Evolutionary conservation across 2,329 filamentous ascomycete species (phyloP).

Genomic region (Coniella lustricola): DNA sequence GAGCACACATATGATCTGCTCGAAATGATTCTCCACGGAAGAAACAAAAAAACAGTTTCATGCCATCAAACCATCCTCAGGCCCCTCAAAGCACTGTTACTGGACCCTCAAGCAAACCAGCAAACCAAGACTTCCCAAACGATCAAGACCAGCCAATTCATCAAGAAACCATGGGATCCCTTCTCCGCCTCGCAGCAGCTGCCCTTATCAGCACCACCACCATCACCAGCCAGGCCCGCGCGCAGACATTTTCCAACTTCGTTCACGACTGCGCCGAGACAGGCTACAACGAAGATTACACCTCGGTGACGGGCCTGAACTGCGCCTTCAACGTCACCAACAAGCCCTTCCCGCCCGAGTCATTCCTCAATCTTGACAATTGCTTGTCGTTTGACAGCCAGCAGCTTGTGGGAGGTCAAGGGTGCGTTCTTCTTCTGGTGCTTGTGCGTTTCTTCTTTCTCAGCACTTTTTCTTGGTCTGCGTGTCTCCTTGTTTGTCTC

Average conservation of each 20-base stretch:
- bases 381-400: constrained; percentile 7
- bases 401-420: constrained; percentile 6
- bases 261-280: constrained; percentile 3
- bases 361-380: constrained; percentile 4
- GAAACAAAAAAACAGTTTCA: too few relatives aligned
- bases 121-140: too few relatives aligned
- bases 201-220: background rate
- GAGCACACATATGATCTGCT: too few relatives aligned
- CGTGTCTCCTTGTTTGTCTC: background rate
- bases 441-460: background rate
- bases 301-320: background rate
- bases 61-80: background rate
- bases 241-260: constrained; percentile 7
- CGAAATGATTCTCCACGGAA: too few relatives aligned
- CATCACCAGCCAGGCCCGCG: background rate
- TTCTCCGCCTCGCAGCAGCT: too few relatives aligned
- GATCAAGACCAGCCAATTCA: too few relatives aligned
- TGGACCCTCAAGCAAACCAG: background rate
- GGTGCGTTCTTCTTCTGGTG: too few relatives aligned
- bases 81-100: background rate
- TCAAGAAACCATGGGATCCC: background rate
- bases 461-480: background rate
- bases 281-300: constrained; percentile 4
- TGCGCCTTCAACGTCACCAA: constrained; percentile 2
- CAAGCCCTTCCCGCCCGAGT: constrained; percentile 1